Evolutionary conservation across 148 eudicot genomes (phyloP).

Genomic region (Rhododendron molle): DNA sequence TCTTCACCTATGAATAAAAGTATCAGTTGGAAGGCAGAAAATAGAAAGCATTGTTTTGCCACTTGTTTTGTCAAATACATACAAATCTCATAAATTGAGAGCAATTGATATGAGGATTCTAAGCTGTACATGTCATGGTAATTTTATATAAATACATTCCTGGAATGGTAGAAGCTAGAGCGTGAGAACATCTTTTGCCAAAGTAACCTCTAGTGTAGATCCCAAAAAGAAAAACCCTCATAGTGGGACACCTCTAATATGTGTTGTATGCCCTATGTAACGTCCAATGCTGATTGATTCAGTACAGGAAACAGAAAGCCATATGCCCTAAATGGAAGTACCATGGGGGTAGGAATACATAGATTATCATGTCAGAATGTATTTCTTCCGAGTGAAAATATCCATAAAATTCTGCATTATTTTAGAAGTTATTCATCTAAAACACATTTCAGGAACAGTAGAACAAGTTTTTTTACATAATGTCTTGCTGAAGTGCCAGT

Average conservation of each 20-base stretch:
- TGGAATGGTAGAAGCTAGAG: background rate
- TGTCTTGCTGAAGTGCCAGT: background rate
- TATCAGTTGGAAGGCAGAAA: background rate
- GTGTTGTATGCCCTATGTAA: background rate
- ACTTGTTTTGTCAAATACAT: background rate
- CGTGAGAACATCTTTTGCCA: background rate
- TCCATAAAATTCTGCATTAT: background rate
- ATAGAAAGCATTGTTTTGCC: background rate
- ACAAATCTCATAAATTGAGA: background rate
- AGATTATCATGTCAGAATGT: background rate
- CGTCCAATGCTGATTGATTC: background rate
- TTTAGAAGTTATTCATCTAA: background rate
- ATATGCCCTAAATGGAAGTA: background rate
- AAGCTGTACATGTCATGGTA: background rate
- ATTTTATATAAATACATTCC: background rate
- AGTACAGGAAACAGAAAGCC: background rate
- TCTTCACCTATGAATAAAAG: slow-evolving; percentile 63
- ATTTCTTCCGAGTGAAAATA: background rate
- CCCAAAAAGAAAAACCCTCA: background rate
- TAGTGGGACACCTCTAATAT: background rate
- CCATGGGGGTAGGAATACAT: background rate
- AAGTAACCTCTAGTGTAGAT: background rate
- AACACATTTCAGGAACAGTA: background rate
- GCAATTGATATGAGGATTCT: background rate
- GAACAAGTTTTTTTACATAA: background rate